Conservation (phyloP, 2,329 filamentous ascomycete genomes). For the Botrytis tulipae region DNA sequence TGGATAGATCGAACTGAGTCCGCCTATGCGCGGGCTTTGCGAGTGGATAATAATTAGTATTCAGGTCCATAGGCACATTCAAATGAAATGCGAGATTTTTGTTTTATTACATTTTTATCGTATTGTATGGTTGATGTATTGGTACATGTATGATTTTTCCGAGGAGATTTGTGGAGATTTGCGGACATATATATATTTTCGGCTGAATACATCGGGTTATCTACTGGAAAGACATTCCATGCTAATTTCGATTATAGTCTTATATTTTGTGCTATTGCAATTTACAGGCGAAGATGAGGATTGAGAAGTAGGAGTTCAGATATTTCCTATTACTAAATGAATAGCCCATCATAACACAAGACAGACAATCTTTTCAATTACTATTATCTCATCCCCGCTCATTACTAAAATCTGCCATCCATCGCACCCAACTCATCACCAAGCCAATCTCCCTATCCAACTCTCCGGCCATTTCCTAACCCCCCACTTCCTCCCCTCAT, state of each 20-base stretch:
- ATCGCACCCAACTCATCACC: constrained; percentile 45
- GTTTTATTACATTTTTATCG: background rate
- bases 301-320: background rate
- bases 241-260: background rate
- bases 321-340: background rate
- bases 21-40: background rate
- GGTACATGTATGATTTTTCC: background rate
- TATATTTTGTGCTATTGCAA: background rate
- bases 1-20: background rate
- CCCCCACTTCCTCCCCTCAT: constrained; percentile 63
- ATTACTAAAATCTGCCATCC: no score
- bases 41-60: background rate
- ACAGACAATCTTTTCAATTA: background rate
- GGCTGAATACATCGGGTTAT: no score
- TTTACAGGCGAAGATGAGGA: fast-evolving
- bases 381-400: background rate
- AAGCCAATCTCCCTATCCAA: constrained; percentile 58
- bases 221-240: background rate
- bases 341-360: background rate
- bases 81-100: background rate
- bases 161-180: background rate
- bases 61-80: background rate
- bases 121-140: background rate
- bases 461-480: constrained; percentile 59
- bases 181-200: background rate